These are phyloP conservation scores for Prototheca stagnorum DNA, from an alignment of 163 green algal species.

Conservation along the genomic window DNA sequence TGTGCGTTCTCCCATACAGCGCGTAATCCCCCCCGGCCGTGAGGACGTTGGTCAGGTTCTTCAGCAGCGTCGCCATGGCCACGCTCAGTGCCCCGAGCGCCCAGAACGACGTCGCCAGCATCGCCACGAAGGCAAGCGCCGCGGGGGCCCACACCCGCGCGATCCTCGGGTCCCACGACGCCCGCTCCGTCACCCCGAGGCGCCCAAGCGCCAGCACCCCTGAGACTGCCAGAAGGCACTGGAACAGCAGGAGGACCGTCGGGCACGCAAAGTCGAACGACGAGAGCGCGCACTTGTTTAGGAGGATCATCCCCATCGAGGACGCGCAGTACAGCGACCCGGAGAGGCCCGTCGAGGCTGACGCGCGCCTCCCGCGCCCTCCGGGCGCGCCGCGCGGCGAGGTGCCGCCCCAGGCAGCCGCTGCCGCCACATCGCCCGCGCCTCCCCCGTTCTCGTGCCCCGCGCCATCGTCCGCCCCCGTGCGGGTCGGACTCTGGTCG, in stretches of 20 bases:
- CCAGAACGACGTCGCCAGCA: constrained; percentile 69
- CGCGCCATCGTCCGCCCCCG: too few relatives aligned
- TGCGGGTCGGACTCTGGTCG: too few relatives aligned
- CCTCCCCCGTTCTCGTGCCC: too few relatives aligned
- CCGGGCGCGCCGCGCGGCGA: background rate
- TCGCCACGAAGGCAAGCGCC: constrained; percentile 83
- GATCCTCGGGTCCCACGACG: too few relatives aligned
- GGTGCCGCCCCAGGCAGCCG: too few relatives aligned
- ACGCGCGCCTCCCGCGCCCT: background rate
- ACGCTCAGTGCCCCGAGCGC: constrained; percentile 50
- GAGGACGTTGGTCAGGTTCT: constrained; percentile 89
- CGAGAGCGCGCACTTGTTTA: constrained; percentile 72
- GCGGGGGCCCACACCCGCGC: constrained; percentile 65
- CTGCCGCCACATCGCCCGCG: too few relatives aligned
- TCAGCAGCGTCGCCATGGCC: constrained; percentile 46
- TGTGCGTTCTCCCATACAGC: constrained; percentile 51
- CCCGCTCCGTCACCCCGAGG: background rate
- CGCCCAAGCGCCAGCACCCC: constrained; percentile 16
- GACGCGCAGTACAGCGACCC: constrained; percentile 7
- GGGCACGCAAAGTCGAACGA: constrained; percentile 52
- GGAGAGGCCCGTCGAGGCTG: too few relatives aligned
- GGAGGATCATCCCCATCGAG: constrained; percentile 30
- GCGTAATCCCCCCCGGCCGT: constrained; percentile 62
- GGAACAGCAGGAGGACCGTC: constrained; percentile 60
- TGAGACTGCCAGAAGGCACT: constrained; percentile 47